Evolutionary conservation across 208 protist species (phyloP).

Genomic region (Crithidia fasciculata): DNA sequence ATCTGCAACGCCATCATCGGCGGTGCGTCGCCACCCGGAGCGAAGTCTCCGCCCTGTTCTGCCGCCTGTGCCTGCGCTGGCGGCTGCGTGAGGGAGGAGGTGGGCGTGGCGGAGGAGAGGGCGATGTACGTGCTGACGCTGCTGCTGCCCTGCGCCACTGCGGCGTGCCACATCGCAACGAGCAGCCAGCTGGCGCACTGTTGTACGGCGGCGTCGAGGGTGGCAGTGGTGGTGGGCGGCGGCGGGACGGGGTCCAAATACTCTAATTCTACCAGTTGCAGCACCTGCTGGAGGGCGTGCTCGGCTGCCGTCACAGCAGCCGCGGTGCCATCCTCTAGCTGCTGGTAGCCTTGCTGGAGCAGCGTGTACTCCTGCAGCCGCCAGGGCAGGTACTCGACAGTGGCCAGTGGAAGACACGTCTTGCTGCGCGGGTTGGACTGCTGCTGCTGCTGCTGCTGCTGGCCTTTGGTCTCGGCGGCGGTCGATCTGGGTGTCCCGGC

Average conservation of each 20-base stretch:
- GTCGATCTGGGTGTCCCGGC: background rate
- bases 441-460: slow-evolving; percentile 4
- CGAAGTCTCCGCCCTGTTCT: background rate
- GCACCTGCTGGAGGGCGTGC: slow-evolving; percentile 48
- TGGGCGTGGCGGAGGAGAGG: background rate
- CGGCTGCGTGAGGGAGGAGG: background rate
- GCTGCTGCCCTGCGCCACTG: slow-evolving; percentile 21
- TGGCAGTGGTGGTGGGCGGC: slow-evolving; percentile 37
- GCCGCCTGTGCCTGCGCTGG: background rate
- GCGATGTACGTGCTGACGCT: background rate
- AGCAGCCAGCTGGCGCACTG: slow-evolving; percentile 31
- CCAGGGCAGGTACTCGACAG: slow-evolving; percentile 75
- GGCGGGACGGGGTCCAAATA: slow-evolving; percentile 75
- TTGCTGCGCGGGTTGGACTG: background rate
- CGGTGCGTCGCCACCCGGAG: background rate
- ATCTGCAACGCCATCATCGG: background rate
- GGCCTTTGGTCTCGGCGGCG: background rate
- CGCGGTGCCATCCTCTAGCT: slow-evolving; percentile 31
- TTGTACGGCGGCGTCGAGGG: slow-evolving; percentile 51
- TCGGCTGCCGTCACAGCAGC: slow-evolving; percentile 54
- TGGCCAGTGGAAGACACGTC: slow-evolving; percentile 60
- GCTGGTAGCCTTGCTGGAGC: slow-evolving; percentile 57
- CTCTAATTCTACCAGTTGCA: slow-evolving; percentile 76
- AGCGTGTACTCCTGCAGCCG: slow-evolving; percentile 74
- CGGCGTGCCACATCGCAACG: slow-evolving; percentile 20